Evolutionary conservation across 2,329 filamentous ascomycete species (phyloP), one percentile per base, ranked within the genome.

Genomic region (Trichoderma koningii): DNA sequence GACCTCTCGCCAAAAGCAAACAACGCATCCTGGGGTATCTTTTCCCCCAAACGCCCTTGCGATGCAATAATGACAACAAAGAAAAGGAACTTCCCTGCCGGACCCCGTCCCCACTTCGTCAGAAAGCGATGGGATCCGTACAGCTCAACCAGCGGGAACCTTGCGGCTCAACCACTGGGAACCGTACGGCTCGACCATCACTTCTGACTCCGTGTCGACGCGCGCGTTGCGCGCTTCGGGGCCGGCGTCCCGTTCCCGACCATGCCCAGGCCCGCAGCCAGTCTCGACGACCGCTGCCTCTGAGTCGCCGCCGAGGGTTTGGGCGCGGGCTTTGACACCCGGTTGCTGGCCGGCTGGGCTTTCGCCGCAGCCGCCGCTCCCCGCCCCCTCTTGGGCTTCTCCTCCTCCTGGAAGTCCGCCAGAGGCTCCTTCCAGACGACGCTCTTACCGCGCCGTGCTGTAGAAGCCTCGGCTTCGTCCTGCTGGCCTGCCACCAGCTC

Each of bases 391-490:
- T 70, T 70, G 55, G 72, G 63, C 70, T 69, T 69, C 70, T 71
- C 68, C 26, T 69, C 66, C 41, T 71, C 72, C 52, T 75, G 70
- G 59, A 71, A 68, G 26, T 69, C 68, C 62, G 70, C 72, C 5
- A 78, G 64, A 26, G 76, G 76, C 15, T 74, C 71, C 44, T 71
- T 76, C 76, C 76, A 78, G 23, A 67, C 72, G 21, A 78, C 76
- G 21, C 63, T 70, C 70, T 75, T 76, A 59, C 72, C 70, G 47
- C 66, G 59, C 62, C 68, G 71, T 21, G 57, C 55, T 57, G 44
- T 67, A 5, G 63, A 30, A n/a, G 67, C 64, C 21, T 66, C 68
- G 21, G 63, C 66, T 50, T 55, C 57, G 9, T 53, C 60, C 26
- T 38, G 38, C 38, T 63, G 55, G 19, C 71, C 70, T n/a, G 34